phyloP scores from a whole-genome alignment of 1,139 yeast species.

The Debaryomycetaceae sp. region DNA sequence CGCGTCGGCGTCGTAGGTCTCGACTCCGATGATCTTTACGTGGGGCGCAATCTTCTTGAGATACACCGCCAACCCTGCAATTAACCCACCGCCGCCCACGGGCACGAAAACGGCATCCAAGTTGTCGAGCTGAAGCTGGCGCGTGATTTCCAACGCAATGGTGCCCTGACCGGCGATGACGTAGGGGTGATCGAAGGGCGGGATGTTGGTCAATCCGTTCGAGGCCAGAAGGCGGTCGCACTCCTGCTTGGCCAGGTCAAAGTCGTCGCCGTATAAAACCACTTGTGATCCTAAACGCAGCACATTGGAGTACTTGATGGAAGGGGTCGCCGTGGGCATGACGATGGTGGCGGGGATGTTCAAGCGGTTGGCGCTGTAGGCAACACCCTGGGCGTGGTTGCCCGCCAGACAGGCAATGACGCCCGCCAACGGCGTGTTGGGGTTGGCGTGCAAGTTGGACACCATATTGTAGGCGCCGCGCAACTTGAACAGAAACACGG shows the following conservation, averaged over 20 bases:
- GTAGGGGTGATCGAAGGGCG: constrained; percentile 96
- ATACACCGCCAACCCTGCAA: constrained; percentile 88
- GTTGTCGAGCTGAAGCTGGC: constrained; percentile 77
- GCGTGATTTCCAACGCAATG: constrained; percentile 83
- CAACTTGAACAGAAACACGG: constrained; percentile 92
- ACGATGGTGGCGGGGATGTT: constrained; percentile 93
- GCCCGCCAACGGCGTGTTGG: constrained; percentile 69
- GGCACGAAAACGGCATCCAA: constrained; percentile 87
- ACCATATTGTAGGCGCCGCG: constrained; percentile 98
- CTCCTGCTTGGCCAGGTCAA: constrained; percentile 88
- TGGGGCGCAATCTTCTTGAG: constrained; percentile 96
- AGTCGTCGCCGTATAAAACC: constrained; percentile 87
- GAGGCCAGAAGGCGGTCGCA: constrained; percentile 67
- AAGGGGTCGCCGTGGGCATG: constrained; percentile 97
- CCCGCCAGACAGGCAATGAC: constrained; percentile 99
- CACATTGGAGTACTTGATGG: constrained; percentile 88
- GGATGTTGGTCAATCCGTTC: constrained; percentile 80
- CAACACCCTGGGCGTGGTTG: constrained; percentile 98
- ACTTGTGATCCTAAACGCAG: constrained; percentile 91
- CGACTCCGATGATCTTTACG: constrained; percentile 92
- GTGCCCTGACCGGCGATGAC: constrained; percentile 99
- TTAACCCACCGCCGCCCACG: constrained; percentile 96
- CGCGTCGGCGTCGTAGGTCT: constrained; percentile 93
- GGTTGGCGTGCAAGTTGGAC: constrained; percentile 63
- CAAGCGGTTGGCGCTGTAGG: constrained; percentile 78